A percentile compares a stretch with the other conserved stretches of the same genome.
Conservation (phyloP, 2,329 filamentous ascomycete species). For the Fusarium sp. region DNA sequence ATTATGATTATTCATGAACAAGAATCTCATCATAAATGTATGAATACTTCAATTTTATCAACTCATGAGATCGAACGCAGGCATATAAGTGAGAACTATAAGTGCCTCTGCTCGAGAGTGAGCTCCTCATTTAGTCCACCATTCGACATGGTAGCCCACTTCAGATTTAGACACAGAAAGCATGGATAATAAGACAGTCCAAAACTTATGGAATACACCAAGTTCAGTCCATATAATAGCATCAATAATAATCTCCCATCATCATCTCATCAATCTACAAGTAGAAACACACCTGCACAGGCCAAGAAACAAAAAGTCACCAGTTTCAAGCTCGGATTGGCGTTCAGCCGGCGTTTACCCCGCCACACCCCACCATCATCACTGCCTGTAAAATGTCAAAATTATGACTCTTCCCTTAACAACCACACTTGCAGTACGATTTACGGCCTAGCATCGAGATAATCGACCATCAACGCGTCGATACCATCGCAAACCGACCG, state of each 20-base stretch:
- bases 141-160: background rate
- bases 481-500: slow-evolving; percentile 9
- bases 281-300: background rate
- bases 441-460: slow-evolving; percentile 36
- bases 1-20: rapidly evolving
- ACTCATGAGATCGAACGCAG: background rate
- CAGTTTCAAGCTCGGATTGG: background rate
- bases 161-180: background rate
- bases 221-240: background rate
- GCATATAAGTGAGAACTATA: background rate
- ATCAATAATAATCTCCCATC: background rate
- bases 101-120: background rate
- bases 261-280: background rate
- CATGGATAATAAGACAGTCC: background rate
- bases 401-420: slow-evolving; percentile 52
- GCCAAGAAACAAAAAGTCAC: background rate
- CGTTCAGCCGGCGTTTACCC: slow-evolving; percentile 36
- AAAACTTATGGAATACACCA: background rate
- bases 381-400: slow-evolving; percentile 53
- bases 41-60: background rate
- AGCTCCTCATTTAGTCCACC: background rate
- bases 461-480: slow-evolving; percentile 19
- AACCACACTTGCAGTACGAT: slow-evolving; percentile 38
- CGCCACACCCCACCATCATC: slow-evolving; percentile 53
- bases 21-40: background rate